Evolutionary conservation across 805 yeast species (phyloP).

Genomic region (Maudiozyma pseudohumilis): DNA sequence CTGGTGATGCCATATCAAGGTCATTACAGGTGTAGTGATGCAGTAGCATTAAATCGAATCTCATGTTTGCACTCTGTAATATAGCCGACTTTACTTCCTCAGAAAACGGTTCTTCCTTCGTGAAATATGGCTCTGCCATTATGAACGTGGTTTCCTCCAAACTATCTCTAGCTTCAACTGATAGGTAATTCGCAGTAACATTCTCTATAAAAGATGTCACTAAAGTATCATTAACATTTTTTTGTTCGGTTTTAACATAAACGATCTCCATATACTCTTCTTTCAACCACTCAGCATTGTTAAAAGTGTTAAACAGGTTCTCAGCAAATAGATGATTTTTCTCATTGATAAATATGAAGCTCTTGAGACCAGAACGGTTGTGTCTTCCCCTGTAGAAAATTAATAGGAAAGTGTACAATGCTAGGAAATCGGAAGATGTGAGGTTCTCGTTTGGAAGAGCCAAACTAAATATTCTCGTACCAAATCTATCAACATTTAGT

Average conservation of each 20-base stretch:
- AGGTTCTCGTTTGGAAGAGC: constrained; percentile 20
- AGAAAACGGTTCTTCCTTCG: constrained; percentile 15
- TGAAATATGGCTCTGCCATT: constrained; percentile 16
- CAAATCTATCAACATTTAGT: constrained; percentile 15
- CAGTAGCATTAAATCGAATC: constrained; percentile 16
- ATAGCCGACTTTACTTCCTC: constrained; percentile 15
- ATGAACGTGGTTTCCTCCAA: constrained; percentile 24
- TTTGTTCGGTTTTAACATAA: constrained; percentile 7
- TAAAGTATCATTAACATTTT: constrained; percentile 3
- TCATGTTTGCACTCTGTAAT: constrained; percentile 17
- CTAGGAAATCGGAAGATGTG: constrained; percentile 23
- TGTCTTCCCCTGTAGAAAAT: constrained; percentile 14
- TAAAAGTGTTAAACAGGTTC: constrained; percentile 9
- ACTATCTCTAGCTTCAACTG: constrained; percentile 8
- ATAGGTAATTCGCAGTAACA: constrained; percentile 10
- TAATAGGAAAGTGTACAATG: constrained; percentile 18
- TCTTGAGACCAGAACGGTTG: constrained; percentile 8
- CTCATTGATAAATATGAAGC: constrained; percentile 16
- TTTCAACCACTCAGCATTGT: constrained; percentile 14
- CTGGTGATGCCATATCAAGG: background rate
- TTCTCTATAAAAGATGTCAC: constrained; percentile 12
- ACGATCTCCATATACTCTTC: constrained; percentile 11
- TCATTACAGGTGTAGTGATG: constrained; percentile 11
- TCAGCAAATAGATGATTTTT: constrained; percentile 13
- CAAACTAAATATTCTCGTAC: constrained; percentile 14